A percentile compares a stretch with the other conserved stretches of the same genome.
Evolutionary conservation across 2,329 filamentous ascomycete genomes (phyloP).

Genomic region (Paraphoma sp.): DNA sequence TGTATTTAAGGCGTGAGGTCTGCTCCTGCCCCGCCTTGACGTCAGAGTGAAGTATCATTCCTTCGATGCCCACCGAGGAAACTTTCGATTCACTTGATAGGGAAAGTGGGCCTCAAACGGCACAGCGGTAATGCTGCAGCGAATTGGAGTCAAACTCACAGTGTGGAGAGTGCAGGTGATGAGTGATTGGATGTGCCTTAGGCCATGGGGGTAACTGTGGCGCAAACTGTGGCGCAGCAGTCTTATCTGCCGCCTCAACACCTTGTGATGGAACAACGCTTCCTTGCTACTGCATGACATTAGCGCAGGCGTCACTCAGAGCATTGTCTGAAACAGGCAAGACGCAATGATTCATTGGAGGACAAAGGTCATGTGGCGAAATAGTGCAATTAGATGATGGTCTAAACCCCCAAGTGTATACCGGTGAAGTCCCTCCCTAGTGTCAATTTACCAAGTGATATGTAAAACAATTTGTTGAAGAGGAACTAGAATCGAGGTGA

Average conservation of each 20-base stretch:
- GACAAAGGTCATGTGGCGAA: not conserved
- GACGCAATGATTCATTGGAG: not conserved
- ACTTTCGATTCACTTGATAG: conserved; percentile 7
- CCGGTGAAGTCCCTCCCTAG: conserved; percentile 1
- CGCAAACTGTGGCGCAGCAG: not conserved
- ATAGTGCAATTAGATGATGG: not conserved
- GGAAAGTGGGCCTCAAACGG: conserved; percentile 7
- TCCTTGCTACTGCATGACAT: not conserved
- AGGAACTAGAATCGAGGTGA: not conserved
- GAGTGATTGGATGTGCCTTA: too few species aligned
- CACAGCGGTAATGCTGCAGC: not conserved
- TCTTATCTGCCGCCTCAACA: not conserved
- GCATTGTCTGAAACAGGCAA: not conserved
- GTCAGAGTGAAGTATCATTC: conserved; percentile 16
- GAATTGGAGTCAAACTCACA: not conserved
- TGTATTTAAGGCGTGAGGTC: not conserved
- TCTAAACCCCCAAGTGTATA: conserved; percentile 2
- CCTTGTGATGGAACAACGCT: not conserved
- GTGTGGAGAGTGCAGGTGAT: too few species aligned
- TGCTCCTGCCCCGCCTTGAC: conserved; percentile 21
- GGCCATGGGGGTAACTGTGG: not conserved
- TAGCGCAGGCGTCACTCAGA: not conserved
- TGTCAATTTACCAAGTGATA: not conserved
- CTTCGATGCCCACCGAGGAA: conserved; percentile 10
- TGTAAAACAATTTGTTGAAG: not conserved